A percentile compares a stretch with the other conserved stretches of the same genome.
Conservation (phyloP, 768 basidiomycete genomes). For the Coprinopsis sp. region DNA sequence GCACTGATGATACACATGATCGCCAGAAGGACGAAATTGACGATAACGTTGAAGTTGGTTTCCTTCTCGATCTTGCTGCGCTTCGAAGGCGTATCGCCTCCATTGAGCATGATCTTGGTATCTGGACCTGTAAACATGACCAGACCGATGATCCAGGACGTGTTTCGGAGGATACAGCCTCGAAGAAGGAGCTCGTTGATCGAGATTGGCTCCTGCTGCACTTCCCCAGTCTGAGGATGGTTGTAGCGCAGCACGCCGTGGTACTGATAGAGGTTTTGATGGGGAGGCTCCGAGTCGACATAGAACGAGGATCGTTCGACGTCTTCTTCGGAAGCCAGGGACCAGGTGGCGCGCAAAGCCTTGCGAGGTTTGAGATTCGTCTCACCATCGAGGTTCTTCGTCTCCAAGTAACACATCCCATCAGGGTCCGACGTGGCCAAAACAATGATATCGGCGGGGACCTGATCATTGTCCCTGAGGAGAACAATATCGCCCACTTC, state of each 20-base stretch:
- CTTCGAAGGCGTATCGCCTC: constrained; percentile 93
- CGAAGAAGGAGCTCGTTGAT: constrained; percentile 93
- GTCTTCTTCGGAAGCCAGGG: constrained; percentile 82
- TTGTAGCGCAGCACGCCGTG: constrained; percentile 80
- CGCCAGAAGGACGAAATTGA: constrained; percentile 82
- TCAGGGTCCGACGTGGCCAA: constrained; percentile 89
- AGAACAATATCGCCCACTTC: constrained; percentile 96
- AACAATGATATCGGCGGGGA: constrained; percentile 93
- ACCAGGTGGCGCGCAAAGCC: constrained; percentile 69
- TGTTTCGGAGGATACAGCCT: constrained; percentile 87
- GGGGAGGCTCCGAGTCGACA: constrained; percentile 90
- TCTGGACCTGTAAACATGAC: constrained; percentile 92
- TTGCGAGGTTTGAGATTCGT: constrained; percentile 91
- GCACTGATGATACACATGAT: constrained; percentile 74
- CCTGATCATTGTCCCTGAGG: constrained; percentile 89
- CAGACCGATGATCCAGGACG: constrained; percentile 88
- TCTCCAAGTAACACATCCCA: constrained; percentile 92
- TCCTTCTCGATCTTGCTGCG: constrained; percentile 97
- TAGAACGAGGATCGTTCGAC: constrained; percentile 81
- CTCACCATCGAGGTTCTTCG: constrained; percentile 97
- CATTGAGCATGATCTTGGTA: constrained; percentile 89
- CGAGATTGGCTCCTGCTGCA: constrained; percentile 64
- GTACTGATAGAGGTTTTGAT: constrained; percentile 89
- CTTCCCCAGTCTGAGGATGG: constrained; percentile 45
- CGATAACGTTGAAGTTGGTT: constrained; percentile 96